Conservation (phyloP, 306 rosid species). For the Clitoria ternatea region DNA sequence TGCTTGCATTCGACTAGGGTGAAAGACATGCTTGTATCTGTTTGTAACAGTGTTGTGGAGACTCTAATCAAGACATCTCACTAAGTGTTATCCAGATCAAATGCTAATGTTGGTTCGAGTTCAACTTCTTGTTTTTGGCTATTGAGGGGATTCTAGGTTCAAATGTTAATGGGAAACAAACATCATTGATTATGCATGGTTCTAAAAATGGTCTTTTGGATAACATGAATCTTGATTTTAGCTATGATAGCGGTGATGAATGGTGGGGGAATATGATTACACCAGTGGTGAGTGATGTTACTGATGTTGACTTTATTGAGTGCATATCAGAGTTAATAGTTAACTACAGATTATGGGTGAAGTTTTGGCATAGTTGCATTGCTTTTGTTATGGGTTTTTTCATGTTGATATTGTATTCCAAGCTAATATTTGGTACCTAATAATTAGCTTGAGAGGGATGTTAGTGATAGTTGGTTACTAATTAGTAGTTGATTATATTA, state of each 20-base stretch:
- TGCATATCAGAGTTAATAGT: constrained; percentile 42
- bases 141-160: constrained; percentile 18
- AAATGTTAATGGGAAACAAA: constrained; percentile 34
- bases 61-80: constrained; percentile 75
- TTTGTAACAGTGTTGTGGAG: constrained; percentile 69
- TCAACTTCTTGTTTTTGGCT: constrained; percentile 13
- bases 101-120: constrained; percentile 19
- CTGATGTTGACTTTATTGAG: constrained; percentile 32
- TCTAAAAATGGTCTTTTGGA: constrained; percentile 33
- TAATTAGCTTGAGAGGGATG: no score
- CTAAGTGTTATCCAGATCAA: constrained; percentile 47
- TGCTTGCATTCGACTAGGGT: constrained; percentile 57
- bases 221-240: constrained; percentile 32
- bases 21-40: constrained; percentile 53
- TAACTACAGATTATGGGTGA: no score
- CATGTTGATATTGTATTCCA: no score
- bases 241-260: constrained; percentile 27
- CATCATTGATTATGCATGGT: constrained; percentile 17
- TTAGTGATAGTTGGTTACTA: no score
- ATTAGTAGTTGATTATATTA: no score
- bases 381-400: no score
- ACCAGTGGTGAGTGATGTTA: constrained; percentile 34
- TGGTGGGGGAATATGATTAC: constrained; percentile 41
- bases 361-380: no score
- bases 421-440: no score